These are phyloP conservation scores for Diaporthe sp. DNA, from an alignment of 2,329 filamentous ascomycete genomes.

Conservation along the genomic window DNA sequence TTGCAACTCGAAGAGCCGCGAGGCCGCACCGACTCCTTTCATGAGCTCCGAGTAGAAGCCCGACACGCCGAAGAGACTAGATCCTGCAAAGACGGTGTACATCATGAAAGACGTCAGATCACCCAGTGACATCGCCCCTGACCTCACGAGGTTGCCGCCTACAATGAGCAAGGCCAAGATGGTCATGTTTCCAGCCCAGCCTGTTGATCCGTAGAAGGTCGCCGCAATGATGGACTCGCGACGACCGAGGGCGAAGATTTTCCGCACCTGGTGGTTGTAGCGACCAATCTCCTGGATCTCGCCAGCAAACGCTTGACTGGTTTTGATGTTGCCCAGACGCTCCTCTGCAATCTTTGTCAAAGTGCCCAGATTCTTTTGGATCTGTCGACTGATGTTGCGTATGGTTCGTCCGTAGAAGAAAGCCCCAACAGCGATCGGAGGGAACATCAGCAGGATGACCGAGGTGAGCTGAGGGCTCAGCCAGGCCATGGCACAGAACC, in stretches of 20 bases:
- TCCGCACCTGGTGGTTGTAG: constrained; percentile 92
- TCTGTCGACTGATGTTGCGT: constrained; percentile 88
- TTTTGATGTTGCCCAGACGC: constrained; percentile 95
- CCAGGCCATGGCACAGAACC: constrained; percentile 95
- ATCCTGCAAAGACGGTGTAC: constrained; percentile 91
- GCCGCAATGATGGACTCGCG: constrained; percentile 90
- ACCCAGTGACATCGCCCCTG: constrained; percentile 87
- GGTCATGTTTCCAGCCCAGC: constrained; percentile 96
- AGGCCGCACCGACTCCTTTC: constrained; percentile 99
- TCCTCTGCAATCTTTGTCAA: constrained; percentile 98
- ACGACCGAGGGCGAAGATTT: constrained; percentile 90
- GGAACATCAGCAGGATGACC: constrained; percentile 87
- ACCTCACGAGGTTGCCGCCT: constrained; percentile 90
- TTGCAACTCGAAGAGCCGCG: constrained; percentile 93
- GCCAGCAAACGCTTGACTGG: constrained; percentile 94
- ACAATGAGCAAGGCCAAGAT: constrained; percentile 91
- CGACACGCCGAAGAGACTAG: constrained; percentile 92
- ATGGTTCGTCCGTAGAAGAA: constrained; percentile 93
- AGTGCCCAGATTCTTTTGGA: constrained; percentile 92
- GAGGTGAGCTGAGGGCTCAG: constrained; percentile 92
- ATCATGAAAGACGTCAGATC: constrained; percentile 97
- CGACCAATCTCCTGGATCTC: constrained; percentile 90
- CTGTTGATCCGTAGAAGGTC: constrained; percentile 88
- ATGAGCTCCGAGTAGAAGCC: constrained; percentile 98
- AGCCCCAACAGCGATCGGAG: constrained; percentile 89